Conservation (phyloP, 441 rosid species). For the Euphorbia schlechtendalii region DNA sequence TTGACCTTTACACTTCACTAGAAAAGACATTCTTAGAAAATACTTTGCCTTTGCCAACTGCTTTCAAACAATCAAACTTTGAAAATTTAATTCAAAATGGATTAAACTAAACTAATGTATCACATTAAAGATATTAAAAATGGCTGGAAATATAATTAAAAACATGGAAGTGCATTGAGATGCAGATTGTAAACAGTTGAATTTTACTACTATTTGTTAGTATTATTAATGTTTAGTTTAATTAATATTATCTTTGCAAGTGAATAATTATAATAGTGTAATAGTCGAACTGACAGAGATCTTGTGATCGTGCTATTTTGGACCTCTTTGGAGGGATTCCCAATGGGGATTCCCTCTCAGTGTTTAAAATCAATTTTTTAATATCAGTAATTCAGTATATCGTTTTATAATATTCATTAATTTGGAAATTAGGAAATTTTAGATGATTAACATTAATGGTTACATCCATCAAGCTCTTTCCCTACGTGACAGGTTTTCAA, state of each 20-base stretch:
- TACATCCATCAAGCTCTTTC: too few relatives aligned
- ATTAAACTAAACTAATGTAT: too few relatives aligned
- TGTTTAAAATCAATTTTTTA: background rate
- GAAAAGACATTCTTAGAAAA: conserved; percentile 39
- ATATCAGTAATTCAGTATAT: too few relatives aligned
- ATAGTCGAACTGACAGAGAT: conserved; percentile 34
- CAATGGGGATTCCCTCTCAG: conserved; percentile 34
- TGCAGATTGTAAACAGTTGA: conserved; percentile 13
- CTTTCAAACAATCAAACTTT: conserved; percentile 10
- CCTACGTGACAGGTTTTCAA: background rate
- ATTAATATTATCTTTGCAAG: background rate
- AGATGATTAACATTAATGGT: too few relatives aligned
- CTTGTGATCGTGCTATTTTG: conserved; percentile 29
- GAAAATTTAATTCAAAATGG: too few relatives aligned
- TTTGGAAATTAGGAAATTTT: background rate
- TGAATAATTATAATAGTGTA: conserved; percentile 2
- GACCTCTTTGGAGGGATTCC: conserved; percentile 26
- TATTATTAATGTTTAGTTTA: background rate
- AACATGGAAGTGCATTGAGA: background rate
- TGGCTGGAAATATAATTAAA: conserved; percentile 15
- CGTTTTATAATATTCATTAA: background rate
- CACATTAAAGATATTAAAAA: too few relatives aligned
- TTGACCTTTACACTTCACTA: conserved; percentile 38
- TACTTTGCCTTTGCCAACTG: conserved; percentile 16
- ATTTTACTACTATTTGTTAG: background rate